Evolutionary conservation across 495 filamentous ascomycete species (phyloP), one percentile per base, ranked within the genome.

Genomic region (Hyphodiscus hymeniophilus): DNA sequence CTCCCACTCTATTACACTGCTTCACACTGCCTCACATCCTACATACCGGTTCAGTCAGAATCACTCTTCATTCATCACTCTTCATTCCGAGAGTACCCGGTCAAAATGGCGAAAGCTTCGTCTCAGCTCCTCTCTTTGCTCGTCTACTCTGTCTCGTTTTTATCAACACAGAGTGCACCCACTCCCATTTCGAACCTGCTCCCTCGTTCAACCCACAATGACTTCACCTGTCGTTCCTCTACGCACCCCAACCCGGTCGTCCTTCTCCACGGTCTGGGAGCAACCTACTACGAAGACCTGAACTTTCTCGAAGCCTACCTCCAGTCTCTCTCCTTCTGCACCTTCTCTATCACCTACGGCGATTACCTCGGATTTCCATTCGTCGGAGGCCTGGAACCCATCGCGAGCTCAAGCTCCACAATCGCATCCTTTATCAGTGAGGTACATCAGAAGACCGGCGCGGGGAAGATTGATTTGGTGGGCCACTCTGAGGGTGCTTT

Each of bases 401-500:
- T 77, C 63, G 50, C 48, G 35, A 63, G 69, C 7, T 74, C 72
- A 24, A 70, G 72, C 4, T 51, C 51, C 13, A 67, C 77, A 30
- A 74, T 78, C 45, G 74, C 73, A 3, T 54, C 47, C 1, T 78
- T 72, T 54, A 66, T 77, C 52, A 57, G 52, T 13, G 60, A 70
- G 33, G 69, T 77, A 0, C 39, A 54, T 13, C 35, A 60, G 6
- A 60, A 64, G 42, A 73, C 72, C 2, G 68, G 68, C 18, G 66
- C 68, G 7, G 30, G 22, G 0, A 73, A 73, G 48, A 57, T 77
- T 24, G 67, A 76, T 44, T 54, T 77, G 0, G 71, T 77, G 34
- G 74, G 74, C 11, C 73, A 78, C 52, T 76, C 73, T 23, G 74
- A 78, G 56, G 74, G 74, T 45, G 74, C 64, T 2, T 71, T 75